Base-by-base conservation (phyloP, 371 early-diverging fungal genomes). In the Thermomucor indicae-seudaticae region DNA sequence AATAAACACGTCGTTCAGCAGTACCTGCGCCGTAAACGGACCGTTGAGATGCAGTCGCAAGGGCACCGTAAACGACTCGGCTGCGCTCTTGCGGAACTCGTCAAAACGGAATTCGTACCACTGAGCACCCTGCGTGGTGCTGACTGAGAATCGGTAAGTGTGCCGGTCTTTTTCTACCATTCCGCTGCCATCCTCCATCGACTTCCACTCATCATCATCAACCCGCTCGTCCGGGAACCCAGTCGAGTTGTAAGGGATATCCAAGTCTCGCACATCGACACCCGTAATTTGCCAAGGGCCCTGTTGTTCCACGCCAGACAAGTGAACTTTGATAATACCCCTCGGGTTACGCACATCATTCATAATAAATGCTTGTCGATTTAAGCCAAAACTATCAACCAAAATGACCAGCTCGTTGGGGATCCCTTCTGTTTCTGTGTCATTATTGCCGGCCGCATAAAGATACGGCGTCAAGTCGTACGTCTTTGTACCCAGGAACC, bases 261-360 rank as follows among this genome's bases (percentile, higher is more conserved):
- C 47, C 19, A 84, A 57, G 10, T 61, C 41, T 27, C 80, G 67
- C 7, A 85, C 84, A 66, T 90, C 89, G 1, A 91, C 84, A 19
- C 93, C 92, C n/a, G 85, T 65, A n/a, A 89, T 81, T 42, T 81
- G 64, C 89, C 92, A 88, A 25, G 46, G 51, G 12, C 59, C 51
- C 22, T 64, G 47, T 37, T 71, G 65, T 17, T 50, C 50, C 22
- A 74, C 44, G 3, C 86, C 84, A 22, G 51, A 47, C 27, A 86
- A 57, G 17, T 63, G 67, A 1, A 84, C 85, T 2, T 75, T 75
- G 27, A 88, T 65, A 22, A 91, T 68, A 7, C 93, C 93, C 12
- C 91, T 72, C 20, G 86, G 85, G 51, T 85, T 86, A 6, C 86
- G 80, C 19, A 87, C 80, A 55, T 93, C 92, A 53, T 91, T 83